Evolutionary conservation across 306 rosid species (phyloP).

Genomic region (Acacia confusa): DNA sequence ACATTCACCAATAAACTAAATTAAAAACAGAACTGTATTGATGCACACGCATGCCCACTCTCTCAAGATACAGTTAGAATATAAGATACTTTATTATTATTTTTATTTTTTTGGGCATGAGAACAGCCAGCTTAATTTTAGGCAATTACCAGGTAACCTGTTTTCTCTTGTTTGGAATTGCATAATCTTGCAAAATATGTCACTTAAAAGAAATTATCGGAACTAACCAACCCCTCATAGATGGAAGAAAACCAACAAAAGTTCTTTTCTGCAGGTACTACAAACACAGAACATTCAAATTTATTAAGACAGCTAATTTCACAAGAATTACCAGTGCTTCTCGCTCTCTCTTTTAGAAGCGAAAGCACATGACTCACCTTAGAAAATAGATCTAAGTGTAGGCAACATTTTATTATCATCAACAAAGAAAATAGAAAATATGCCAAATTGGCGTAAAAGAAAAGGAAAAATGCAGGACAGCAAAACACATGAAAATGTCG

Average conservation of each 20-base stretch:
- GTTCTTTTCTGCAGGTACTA: background rate
- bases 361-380: background rate
- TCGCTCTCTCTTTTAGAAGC: background rate
- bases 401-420: slow-evolving; percentile 1
- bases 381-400: slow-evolving; percentile 29
- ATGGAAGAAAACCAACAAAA: slow-evolving; percentile 11
- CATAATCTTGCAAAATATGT: slow-evolving; percentile 6
- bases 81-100: no score
- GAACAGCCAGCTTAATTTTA: background rate
- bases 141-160: background rate
- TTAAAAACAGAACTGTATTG: background rate
- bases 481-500: slow-evolving; percentile 20
- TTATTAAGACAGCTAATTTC: background rate
- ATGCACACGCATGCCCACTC: background rate
- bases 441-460: slow-evolving; percentile 19
- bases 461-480: slow-evolving; percentile 6
- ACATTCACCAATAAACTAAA: background rate
- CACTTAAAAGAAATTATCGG: background rate
- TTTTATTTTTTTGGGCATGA: background rate
- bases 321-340: background rate
- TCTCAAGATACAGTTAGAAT: background rate
- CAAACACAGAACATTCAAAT: background rate
- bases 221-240: slow-evolving; percentile 7
- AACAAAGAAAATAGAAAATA: slow-evolving; percentile 5
- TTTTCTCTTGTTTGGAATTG: background rate